Evolutionary conservation across 2,329 filamentous ascomycete species (phyloP).

Genomic region (Akanthomyces lecanii): DNA sequence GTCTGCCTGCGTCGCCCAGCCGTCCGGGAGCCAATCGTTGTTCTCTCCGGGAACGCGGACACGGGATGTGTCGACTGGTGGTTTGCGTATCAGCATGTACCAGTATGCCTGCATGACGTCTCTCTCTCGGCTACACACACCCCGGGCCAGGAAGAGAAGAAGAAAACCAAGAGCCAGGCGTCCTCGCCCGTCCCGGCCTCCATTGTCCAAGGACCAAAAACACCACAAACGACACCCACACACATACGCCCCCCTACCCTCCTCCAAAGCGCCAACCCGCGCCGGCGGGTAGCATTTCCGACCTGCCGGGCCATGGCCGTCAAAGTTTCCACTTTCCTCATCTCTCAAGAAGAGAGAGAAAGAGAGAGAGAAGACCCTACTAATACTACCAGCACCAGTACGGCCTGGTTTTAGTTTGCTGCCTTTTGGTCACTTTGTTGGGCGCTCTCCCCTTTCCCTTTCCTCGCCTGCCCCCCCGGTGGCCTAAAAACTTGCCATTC

Average conservation of each 20-base stretch:
- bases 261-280: constrained; percentile 4
- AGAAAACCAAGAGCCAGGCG: background rate
- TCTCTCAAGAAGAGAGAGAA: background rate
- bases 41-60: constrained; percentile 9
- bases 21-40: constrained; percentile 3
- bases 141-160: background rate
- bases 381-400: background rate
- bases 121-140: background rate
- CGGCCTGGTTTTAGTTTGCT: background rate
- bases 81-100: background rate
- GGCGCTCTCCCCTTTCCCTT: background rate
- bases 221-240: background rate
- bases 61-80: background rate
- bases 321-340: constrained; percentile 13
- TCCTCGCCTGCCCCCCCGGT: background rate
- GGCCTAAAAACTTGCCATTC: constrained; percentile 5
- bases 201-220: background rate
- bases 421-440: background rate
- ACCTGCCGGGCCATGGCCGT: constrained; percentile 4
- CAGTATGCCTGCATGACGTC: background rate
- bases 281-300: constrained; percentile 11
- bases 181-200: background rate
- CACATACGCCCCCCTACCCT: background rate
- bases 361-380: background rate
- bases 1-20: background rate